Evolutionary conservation across 306 rosid genomes (phyloP), one percentile per base, ranked within the genome.

Genomic region (Benincasa hispida): DNA sequence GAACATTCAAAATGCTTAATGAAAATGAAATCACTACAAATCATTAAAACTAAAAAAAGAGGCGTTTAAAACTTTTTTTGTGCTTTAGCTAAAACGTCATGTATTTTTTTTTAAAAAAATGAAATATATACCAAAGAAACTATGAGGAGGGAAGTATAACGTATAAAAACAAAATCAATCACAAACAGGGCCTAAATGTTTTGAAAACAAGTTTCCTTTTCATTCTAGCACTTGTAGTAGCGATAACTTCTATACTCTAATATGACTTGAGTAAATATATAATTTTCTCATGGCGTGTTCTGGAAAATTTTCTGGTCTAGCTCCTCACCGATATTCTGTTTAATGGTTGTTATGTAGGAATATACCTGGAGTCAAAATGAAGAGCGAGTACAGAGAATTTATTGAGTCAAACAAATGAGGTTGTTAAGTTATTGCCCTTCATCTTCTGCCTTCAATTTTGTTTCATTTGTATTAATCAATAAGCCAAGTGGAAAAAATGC

Each of bases 281-380:
- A 41, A 68, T 11, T 22, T 10, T 14, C 11, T 39, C n/a, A 35
- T 66, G 30, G 25, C 0, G 50, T 35, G 48, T 8, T 28, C 28
- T 62, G 51, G 47, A 2, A 30, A 10, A 1, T 32, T 60, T 60
- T 15, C 21, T n/a, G 51, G 19, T n/a, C 32, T 35, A 19, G 25
- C 25, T 24, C 75, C 75, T 70, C 0, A 70, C 24, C 57, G 8
- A 45, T 42, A 14, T 45, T 45, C 22, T 4, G 53, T 12, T 13
- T 27, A 13, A 22, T 62, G 41, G 42, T 82, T 68, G 37, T 77
- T 73, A 73, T 87, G 83, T 86, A 93, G 97, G 91, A 89, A 85
- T 76, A 78, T 91, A 2, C 80, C 97, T 18, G 97, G 98, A 58
- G 98, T 93, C 79, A 91, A 91, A 82, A 93, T 90, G 98, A 93